A percentile compares a stretch with the other conserved stretches of the same genome.
These are phyloP conservation scores for Ajuga reptans DNA, from an alignment of 305 asterid genomes.

Conservation along the genomic window DNA sequence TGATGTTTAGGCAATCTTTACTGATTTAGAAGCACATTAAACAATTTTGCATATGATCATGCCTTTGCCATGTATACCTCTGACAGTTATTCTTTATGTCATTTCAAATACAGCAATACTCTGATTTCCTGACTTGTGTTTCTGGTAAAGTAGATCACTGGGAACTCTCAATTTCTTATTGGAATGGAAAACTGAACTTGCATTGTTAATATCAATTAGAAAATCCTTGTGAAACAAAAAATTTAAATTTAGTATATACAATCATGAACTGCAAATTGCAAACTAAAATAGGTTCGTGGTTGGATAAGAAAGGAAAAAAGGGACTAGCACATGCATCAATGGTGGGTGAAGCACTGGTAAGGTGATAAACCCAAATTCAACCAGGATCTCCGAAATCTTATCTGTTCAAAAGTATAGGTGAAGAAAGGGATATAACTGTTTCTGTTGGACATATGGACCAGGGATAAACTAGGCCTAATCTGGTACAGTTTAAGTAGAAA, in stretches of 20 bases:
- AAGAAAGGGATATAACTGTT: background rate
- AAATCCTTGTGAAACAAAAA: background rate
- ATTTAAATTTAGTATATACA: background rate
- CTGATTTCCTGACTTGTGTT: background rate
- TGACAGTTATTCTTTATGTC: background rate
- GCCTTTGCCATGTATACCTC: background rate
- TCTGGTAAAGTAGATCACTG: conserved; percentile 1
- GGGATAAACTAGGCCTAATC: background rate
- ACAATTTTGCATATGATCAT: background rate
- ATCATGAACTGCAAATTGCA: background rate
- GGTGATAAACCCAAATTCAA: background rate
- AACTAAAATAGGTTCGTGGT: background rate
- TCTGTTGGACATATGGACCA: background rate
- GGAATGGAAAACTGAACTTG: background rate
- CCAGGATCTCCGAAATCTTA: background rate
- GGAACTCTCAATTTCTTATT: background rate
- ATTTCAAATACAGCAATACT: background rate
- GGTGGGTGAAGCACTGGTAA: background rate
- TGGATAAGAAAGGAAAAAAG: background rate
- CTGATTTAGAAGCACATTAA: background rate
- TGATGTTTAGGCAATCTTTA: conserved; percentile 4
- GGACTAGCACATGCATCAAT: background rate
- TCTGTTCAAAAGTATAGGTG: background rate
- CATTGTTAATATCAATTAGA: background rate
- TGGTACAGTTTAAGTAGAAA: conserved; percentile 4